Base-by-base conservation (phyloP, 371 early-diverging fungal genomes). In the Pancytospora philotis region DNA sequence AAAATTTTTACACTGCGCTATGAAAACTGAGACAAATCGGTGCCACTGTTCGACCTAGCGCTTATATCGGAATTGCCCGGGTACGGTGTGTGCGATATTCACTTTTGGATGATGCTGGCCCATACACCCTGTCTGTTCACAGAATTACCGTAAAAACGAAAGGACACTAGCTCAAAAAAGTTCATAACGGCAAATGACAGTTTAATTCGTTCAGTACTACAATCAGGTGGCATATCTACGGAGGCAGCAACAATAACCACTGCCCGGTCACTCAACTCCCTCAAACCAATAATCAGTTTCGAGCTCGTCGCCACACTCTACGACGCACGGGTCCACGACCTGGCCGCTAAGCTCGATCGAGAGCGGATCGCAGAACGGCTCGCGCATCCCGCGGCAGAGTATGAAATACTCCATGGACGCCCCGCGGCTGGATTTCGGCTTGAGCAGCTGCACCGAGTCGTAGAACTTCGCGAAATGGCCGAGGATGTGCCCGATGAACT, bases 361-460 rank as follows among this genome's bases (percentile, higher is more conserved):
- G 3, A 49, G 31, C 22, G 13, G 8, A 65, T 65, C 34, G 19
- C 6, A 34, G 6, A 19, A 25, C 6, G 3, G n/a, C 31, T 62
- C 63, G 3, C 72, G 51, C 28, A 72, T 50, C 35, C 65, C 72
- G 36, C 1, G 31, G 30, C 73, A 72, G 3, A 69, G 37, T 77
- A 86, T 85, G 73, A 81, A 81, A 10, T 73, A 74, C 61, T 81
- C 87, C 69, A 90, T 89, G 79, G 90, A 89, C 19, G 87, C 87
- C 68, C 87, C 87, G 66, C 96, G 86, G 28, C 92, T 92, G 74
- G 90, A 88, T 74, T 90, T 83, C 10, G 98, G 98, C 76, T 97
- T 97, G 69, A 87, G 84, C 76, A 90, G 86, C 19, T 85, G 85
- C 2, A 95, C 95, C 0, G 79, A 79, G 16, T 85, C 82, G 82